Base-by-base conservation (phyloP, 208 protist genomes). In the Herpetomonas tarakana region DNA sequence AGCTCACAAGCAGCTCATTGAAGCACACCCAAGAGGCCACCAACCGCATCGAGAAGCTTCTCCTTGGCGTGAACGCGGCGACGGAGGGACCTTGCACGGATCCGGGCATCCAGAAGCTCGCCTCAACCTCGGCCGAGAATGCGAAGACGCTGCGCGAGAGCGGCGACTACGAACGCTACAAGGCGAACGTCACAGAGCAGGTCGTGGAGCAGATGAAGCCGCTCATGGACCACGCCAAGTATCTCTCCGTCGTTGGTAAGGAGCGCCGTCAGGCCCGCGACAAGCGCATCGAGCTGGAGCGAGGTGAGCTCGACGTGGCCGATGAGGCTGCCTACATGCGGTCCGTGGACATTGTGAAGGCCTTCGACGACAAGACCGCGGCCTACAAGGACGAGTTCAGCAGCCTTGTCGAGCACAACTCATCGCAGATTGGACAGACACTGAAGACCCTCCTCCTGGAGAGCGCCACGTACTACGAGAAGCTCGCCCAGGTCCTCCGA, bases 331-430 rank as follows among this genome's bases (percentile, higher is more conserved):
- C 65, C 58, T 79, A 79, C 64, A 59, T 59, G 41, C 68, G 56
- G 56, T 29, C 50, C 7, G 58, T 61, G 29, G 63, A 79, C 18
- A 31, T 71, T 0, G 59, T 67, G 6, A 67, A 39, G 19, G 67
- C 69, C 51, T 73, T 68, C 35, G 66, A 74, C 19, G 73, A 79
- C 27, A 79, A 70, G 55, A 66, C 70, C 45, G 38, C 57, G 28
- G 51, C 26, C 28, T 79, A 74, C 67, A 73, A 74, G 60, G 64
- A 71, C 52, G 67, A 73, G 26, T 74, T 74, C 56, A 44, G 62
- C 28, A 79, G 62, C 63, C 64, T 79, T 22, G 56, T 46, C 50
- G 73, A 79, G 62, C 67, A 74, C 51, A 68, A 60, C 59, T 79
- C 73, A 12, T 73, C 73, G 12, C 73, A 79, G 56, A 51, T 79